Evolutionary conservation across 1,139 yeast species (phyloP).

Genomic region (Hansenula lynferdii): DNA sequence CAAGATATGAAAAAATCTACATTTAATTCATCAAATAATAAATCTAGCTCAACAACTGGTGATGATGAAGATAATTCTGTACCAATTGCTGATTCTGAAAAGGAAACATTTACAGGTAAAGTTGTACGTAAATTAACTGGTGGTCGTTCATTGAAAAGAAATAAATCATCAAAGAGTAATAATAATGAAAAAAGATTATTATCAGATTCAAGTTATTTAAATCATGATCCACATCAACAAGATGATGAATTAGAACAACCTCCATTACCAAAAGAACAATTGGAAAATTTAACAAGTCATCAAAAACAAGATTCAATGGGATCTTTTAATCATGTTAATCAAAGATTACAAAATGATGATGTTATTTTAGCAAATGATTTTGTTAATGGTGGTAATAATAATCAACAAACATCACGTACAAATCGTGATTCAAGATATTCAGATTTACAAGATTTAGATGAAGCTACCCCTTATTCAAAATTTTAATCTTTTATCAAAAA

Average conservation of each 20-base stretch:
- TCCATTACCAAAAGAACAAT: constrained; percentile 7
- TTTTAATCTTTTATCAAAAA: neutral
- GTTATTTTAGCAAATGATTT: constrained; percentile 19
- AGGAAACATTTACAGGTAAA: constrained; percentile 29
- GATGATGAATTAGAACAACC: constrained; percentile 2
- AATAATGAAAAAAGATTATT: constrained; percentile 12
- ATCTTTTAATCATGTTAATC: constrained; percentile 13
- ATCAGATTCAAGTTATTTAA: constrained; percentile 7
- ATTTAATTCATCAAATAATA: constrained; percentile 6
- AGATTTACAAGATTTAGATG: neutral
- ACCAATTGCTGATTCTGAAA: constrained; percentile 16
- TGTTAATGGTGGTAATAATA: constrained; percentile 3
- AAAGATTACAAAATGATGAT: constrained; percentile 6
- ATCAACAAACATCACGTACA: constrained; percentile 1
- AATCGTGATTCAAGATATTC: constrained; percentile 5
- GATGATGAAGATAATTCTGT: constrained; percentile 14
- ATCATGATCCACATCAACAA: neutral
- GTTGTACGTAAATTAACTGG: constrained; percentile 26
- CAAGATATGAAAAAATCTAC: constrained; percentile 28
- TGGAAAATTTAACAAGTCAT: constrained; percentile 5
- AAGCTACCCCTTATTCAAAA: constrained; percentile 2
- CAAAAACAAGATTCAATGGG: constrained; percentile 14
- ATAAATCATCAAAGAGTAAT: constrained; percentile 5
- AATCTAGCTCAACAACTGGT: constrained; percentile 4
- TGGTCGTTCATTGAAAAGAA: constrained; percentile 18